Evolutionary conservation across 495 filamentous ascomycete genomes (phyloP), one percentile per base, ranked within the genome.

Genomic region (Penicillium lividum): DNA sequence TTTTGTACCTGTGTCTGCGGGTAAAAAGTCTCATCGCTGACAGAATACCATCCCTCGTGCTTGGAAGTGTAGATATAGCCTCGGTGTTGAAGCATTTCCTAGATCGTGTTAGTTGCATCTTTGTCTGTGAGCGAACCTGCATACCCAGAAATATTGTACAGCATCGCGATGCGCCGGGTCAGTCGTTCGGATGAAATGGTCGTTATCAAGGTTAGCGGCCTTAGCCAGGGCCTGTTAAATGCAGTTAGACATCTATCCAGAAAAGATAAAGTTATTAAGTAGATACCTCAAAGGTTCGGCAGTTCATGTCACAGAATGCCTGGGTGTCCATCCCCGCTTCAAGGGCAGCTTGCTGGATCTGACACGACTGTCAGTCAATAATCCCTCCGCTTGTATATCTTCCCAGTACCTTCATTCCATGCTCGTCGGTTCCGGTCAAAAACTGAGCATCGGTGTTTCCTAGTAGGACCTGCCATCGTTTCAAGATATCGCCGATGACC

Each of bases 1-100:
- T 87, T 83, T 62, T 90, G 86, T 29, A 98, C 83, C 59, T 82
- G 78, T 0, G 84, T 81, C 50, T 86, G 81, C 6, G 94, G 91
- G 68, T 97, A 97, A 71, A 93, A 98, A 10, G 93, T 92, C 78
- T 98, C 94, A 69, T 98, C 94, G 72, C 89, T 89, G 50, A 98
- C 89, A 51, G 88, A 94, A 68, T 98, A 98, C 94, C 94, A 98
- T 7, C 94, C 94, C 64, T 89, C 85, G 67, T 98, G 95, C 65
- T 90, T 93, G 7, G 82, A 80, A 40, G 84, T 81, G 73, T 98
- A 98, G 54, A 98, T 92, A 62, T 88, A 85, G 7, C 88, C 92
- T 47, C 83, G 78, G 49, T 92, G 86, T 61, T 82, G 72, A 44
- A 98, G 77, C 72, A 91, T 79, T 56, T 82, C 76, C 83, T 84